Base-by-base conservation (phyloP, 441 rosid species). In the Caryocar brasiliense region DNA sequence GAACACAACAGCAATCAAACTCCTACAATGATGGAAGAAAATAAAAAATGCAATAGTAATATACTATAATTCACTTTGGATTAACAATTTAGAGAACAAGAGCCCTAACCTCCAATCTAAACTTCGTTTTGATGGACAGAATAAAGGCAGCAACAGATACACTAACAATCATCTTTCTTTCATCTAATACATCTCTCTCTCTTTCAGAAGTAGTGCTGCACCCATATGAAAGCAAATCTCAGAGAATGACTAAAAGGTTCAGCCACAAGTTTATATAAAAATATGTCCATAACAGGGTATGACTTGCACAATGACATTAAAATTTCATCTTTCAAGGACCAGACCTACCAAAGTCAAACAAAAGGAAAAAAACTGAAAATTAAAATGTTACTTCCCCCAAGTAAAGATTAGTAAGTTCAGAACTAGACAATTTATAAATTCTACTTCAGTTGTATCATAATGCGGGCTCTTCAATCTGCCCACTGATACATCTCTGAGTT, bases 111-210 rank as follows among this genome's bases (percentile, higher is more conserved):
- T 83, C 65, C 54, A 76, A 49, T 48, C 71, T 75, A 72, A 37
- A 60, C 58, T 78, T 73, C 34, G 78, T 75, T 46, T 62, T 69
- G 61, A 81, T 54, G 44, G 95, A 82, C 66, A 93, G 73, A 55
- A 72, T 77, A 62, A 89, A 86, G 50, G 91, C 88, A 71, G 85
- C 96, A 53, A 84, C 75, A 62, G 81, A 65, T 51, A 74, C 72
- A 64, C 56, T 59, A 24, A 69, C 64, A 45, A 84, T 41, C 26
- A 71, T 63, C 51, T 80, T 82, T 56, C 54, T 66, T 41, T 70
- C 76, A 65, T 79, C 81, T 61, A 52, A 65, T 65, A 51, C 77
- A 59, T 61, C 73, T 49, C 43, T 64, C 51, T 68, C 72, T 52
- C 47, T 61, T 58, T 78, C 74, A 75, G 78, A 48, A 55, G 46